Base-by-base conservation (phyloP, 192 early-diverging fungal genomes). In the Backusella tarrabulga region DNA sequence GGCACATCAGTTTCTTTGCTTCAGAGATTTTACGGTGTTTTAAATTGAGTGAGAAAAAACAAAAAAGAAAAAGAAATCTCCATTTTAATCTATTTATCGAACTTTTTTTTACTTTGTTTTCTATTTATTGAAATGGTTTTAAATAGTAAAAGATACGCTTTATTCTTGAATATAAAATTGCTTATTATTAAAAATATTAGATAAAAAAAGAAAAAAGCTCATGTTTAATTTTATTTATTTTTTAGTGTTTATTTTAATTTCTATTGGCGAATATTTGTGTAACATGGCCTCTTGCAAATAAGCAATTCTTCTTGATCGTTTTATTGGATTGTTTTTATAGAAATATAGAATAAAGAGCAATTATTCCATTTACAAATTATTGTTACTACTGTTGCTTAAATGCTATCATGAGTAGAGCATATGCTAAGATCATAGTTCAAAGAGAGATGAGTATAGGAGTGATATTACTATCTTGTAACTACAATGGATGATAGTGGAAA, bases 301-400 rank as follows among this genome's bases (percentile, higher is more conserved):
- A 26, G 6, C 21, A 60, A 60, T 60, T 60, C 23, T 26, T 60
- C 11, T 44, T 44, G 42, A 60, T 29, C 23, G 7, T 23, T 60
- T 60, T 60, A 60, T 60, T 60, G n/a, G 21, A 60, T 60, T 60
- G 54, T 63, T 63, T 63, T 63, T 29, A 63, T 63, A 29, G 26
- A 29, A 63, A 63, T 56, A n/a, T 29, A 63, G 46, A 50, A 50
- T 50, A 50, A 50, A 50, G n/a, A 50, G 17, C 19, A 50, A 50
- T 17, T 50, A 50, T 50, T 50, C 46, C 46, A 50, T 50, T 21
- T 50, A 50, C 17, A 50, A 50, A 4, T 6, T 50, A 50, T 21
- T 19, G 46, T n/a, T 50, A 50, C 19, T 50, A 17, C 0, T 50
- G 6, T 2, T 50, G 15, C 15, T 50, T 17, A 6, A 50, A 50